phyloP scores from a whole-genome alignment of 805 yeast genomes.

The Yamadazyma kitorensis region DNA sequence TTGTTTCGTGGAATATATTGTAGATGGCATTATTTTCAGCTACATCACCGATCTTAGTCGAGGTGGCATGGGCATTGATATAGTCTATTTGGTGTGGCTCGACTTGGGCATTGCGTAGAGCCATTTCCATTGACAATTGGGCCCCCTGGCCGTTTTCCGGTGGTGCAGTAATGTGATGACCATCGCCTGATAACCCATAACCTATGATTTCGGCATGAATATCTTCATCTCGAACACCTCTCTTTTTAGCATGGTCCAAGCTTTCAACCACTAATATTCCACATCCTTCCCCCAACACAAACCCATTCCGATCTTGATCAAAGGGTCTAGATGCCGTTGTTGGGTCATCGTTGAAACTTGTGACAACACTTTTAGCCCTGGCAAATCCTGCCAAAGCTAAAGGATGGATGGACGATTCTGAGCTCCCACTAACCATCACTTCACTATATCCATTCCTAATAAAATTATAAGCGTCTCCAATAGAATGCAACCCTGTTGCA shows the following conservation, averaged over 20 bases:
- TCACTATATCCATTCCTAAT: slow-evolving; percentile 78
- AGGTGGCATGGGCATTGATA: slow-evolving; percentile 96
- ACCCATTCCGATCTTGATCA: slow-evolving; percentile 75
- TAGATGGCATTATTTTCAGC: slow-evolving; percentile 81
- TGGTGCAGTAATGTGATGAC: slow-evolving; percentile 92
- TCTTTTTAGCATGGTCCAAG: slow-evolving; percentile 64
- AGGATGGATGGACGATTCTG: slow-evolving; percentile 87
- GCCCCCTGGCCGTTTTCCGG: slow-evolving; percentile 83
- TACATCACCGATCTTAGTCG: slow-evolving; percentile 83
- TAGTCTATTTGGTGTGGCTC: slow-evolving; percentile 57
- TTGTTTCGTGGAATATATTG: slow-evolving; percentile 39
- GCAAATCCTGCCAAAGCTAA: slow-evolving; percentile 87
- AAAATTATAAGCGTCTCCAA: slow-evolving; percentile 88
- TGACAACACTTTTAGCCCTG: slow-evolving; percentile 76
- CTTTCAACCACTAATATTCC: slow-evolving; percentile 79
- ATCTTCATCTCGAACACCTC: slow-evolving; percentile 49
- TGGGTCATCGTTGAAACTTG: slow-evolving; percentile 62
- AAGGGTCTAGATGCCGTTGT: slow-evolving; percentile 79
- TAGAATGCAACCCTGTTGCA: slow-evolving; percentile 91
- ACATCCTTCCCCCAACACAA: slow-evolving; percentile 91
- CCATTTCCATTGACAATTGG: slow-evolving; percentile 73
- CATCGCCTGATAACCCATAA: slow-evolving; percentile 91
- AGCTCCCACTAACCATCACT: slow-evolving; percentile 90
- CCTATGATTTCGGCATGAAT: slow-evolving; percentile 84
- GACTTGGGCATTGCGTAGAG: slow-evolving; percentile 53